Evolutionary conservation across 1,284 basidiomycete genomes (phyloP).

Genomic region (Ustilago nuda): DNA sequence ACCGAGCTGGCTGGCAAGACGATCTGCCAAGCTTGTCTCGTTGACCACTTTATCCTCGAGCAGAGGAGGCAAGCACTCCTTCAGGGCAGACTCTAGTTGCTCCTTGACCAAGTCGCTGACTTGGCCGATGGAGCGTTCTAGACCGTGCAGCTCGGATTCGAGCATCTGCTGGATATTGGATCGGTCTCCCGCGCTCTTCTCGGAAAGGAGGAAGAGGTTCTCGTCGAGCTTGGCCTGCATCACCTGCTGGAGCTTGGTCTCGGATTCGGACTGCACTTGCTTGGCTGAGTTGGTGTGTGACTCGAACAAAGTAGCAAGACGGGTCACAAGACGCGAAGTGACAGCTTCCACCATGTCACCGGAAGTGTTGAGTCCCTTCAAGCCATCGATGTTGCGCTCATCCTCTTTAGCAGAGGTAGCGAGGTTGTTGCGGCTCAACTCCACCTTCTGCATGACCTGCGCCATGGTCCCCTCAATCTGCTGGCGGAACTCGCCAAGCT

Average conservation of each 20-base stretch:
- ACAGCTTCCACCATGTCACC: constrained; percentile 22
- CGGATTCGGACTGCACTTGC: constrained; percentile 6
- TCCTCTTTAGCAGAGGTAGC: not conserved
- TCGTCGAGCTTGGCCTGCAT: constrained; percentile 48
- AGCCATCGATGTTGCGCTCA: not conserved
- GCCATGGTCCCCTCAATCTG: constrained; percentile 46
- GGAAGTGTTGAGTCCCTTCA: not conserved
- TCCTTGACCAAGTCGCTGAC: constrained; percentile 16
- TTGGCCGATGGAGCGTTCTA: constrained; percentile 31
- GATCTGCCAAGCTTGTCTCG: constrained; percentile 19
- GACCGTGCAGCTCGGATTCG: constrained; percentile 17
- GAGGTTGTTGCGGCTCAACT: not conserved
- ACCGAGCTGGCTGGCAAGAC: constrained; percentile 33
- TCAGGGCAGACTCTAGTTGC: constrained; percentile 39
- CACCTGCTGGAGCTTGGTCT: constrained; percentile 16
- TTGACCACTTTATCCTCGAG: constrained; percentile 31
- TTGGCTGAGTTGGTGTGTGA: constrained; percentile 11
- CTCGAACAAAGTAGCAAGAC: constrained; percentile 18
- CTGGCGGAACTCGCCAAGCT: constrained; percentile 44
- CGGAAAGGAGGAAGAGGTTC: constrained; percentile 35
- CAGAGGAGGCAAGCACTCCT: constrained; percentile 41
- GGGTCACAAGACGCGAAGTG: constrained; percentile 11
- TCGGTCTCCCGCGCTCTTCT: constrained; percentile 39
- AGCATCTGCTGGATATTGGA: constrained; percentile 43
- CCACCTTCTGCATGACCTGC: constrained; percentile 30